Conservation (phyloP, 2,329 filamentous ascomycete species). For the Neospermospora avenae region DNA sequence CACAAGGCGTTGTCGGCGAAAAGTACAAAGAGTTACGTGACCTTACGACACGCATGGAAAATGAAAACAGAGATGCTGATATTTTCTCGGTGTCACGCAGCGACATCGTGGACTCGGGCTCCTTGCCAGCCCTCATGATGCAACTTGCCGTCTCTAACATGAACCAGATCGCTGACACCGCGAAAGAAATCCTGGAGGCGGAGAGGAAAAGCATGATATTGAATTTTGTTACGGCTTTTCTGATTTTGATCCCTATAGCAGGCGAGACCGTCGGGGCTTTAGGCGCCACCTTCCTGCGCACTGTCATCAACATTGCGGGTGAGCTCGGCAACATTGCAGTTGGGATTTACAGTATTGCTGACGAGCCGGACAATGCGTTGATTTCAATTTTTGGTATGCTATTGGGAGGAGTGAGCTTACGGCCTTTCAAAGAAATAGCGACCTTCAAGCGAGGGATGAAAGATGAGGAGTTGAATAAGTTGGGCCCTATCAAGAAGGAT, state of each 20-base stretch:
- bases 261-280: background rate
- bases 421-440: background rate
- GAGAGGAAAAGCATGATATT: background rate
- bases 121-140: background rate
- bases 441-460: background rate
- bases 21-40: background rate
- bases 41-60: background rate
- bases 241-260: background rate
- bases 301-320: background rate
- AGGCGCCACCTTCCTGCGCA: background rate
- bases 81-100: background rate
- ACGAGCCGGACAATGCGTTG: background rate
- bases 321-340: background rate
- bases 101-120: background rate
- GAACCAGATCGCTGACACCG: background rate
- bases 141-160: background rate
- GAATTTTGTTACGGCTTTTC: background rate
- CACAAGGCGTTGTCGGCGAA: background rate
- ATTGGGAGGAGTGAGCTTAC: background rate
- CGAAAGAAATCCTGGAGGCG: background rate
- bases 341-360: background rate
- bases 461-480: background rate
- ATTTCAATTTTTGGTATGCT: background rate
- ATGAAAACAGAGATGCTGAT: background rate
- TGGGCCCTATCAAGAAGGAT: background rate